phyloP scores from a whole-genome alignment of 108 stramenopile genomes.

The Skeletonema grethae region DNA sequence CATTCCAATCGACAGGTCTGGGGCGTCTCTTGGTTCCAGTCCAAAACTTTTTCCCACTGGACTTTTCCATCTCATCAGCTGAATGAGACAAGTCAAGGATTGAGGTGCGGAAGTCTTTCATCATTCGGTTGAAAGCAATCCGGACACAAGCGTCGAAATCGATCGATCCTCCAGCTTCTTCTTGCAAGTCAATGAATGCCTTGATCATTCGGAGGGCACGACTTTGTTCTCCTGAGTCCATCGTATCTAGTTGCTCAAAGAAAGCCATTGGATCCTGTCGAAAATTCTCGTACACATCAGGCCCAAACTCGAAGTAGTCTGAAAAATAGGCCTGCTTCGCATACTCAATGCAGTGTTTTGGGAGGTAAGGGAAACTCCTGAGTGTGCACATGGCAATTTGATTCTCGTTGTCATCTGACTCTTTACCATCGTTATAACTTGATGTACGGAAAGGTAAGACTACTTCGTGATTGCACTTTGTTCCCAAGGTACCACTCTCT shows the following conservation, averaged over 20 bases:
- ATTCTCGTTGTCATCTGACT: conserved; percentile 73
- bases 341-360: conserved; percentile 93
- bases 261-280: conserved; percentile 41
- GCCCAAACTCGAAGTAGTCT: conserved; percentile 60
- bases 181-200: conserved; percentile 50
- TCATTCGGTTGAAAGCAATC: conserved; percentile 54
- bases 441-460: conserved; percentile 79
- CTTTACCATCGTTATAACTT: conserved; percentile 83
- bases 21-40: conserved; percentile 86
- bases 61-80: conserved; percentile 57
- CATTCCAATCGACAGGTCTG: conserved; percentile 61
- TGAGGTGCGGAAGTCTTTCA: conserved; percentile 54
- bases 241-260: conserved; percentile 55
- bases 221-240: conserved; percentile 50
- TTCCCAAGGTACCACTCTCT: conserved; percentile 88
- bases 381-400: conserved; percentile 92
- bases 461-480: conserved; percentile 73
- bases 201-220: conserved; percentile 54
- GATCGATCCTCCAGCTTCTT: conserved; percentile 49
- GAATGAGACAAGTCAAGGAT: conserved; percentile 49
- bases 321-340: conserved; percentile 65
- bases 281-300: conserved; percentile 55
- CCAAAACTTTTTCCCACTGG: conserved; percentile 65
- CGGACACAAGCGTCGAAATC: conserved; percentile 52
- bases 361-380: conserved; percentile 80